Conservation (phyloP, 768 basidiomycete species). For the Lactarius indigo region DNA sequence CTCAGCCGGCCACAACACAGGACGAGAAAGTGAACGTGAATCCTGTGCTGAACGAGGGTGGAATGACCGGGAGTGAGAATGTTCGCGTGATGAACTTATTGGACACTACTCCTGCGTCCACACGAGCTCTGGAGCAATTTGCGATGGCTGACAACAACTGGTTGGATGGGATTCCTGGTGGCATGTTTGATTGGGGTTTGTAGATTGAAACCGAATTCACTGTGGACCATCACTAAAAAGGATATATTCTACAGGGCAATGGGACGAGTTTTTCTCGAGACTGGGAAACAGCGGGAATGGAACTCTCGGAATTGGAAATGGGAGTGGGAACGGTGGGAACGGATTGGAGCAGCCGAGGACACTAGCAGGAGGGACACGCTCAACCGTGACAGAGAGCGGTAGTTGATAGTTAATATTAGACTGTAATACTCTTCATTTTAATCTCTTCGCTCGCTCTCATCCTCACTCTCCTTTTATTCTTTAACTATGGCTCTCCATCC, state of each 20-base stretch:
- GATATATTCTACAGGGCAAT: slow-evolving; percentile 52
- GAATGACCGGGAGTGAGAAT: slow-evolving; percentile 37
- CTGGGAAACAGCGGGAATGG: slow-evolving; percentile 15
- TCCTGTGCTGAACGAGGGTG: slow-evolving; percentile 60
- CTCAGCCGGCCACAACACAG: slow-evolving; percentile 52
- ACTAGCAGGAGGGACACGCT: neutral
- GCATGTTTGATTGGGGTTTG: slow-evolving; percentile 87
- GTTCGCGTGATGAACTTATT: slow-evolving; percentile 78
- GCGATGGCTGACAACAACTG: slow-evolving; percentile 65
- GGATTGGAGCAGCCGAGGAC: neutral
- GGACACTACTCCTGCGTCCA: slow-evolving; percentile 54
- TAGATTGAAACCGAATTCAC: slow-evolving; percentile 21
- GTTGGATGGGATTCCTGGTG: slow-evolving; percentile 74
- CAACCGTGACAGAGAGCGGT: neutral
- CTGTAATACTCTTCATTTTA: slow-evolving; percentile 6
- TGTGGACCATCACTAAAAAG: slow-evolving; percentile 10
- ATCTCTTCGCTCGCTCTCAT: neutral
- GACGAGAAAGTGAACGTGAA: slow-evolving; percentile 58
- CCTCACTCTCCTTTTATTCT: neutral
- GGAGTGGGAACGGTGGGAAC: neutral
- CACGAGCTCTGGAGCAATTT: slow-evolving; percentile 52
- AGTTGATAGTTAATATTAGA: neutral
- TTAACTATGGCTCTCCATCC: slow-evolving; percentile 30
- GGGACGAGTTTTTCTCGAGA: slow-evolving; percentile 77
- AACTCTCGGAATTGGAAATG: neutral